Evolutionary conservation across 345 rosid genomes (phyloP), one percentile per base, ranked within the genome.

Genomic region (Brassica carinata): DNA sequence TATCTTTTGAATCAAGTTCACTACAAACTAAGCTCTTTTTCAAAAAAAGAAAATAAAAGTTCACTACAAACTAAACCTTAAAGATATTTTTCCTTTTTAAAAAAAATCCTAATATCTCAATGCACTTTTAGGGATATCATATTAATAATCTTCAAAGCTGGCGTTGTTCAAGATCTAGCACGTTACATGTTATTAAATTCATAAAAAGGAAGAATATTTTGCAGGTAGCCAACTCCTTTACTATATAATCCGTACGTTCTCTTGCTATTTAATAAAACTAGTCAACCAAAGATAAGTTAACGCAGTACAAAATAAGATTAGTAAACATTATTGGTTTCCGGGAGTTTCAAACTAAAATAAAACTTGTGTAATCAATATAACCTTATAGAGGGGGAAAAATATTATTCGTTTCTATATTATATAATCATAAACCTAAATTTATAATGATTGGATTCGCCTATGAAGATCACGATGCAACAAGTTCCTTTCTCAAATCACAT

Each of bases 221-320:
- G 76, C 8, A 63, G 71, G 81, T 51, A 71, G 57, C 64, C 15
- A 64, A 62, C 65, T 7, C 51, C 1, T 63, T 6, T 4, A 31
- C 15, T 19, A 70, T 19, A 70, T 15, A 40, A 59, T 29, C 74
- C 74, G 63, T 43, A 77, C 69, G 74, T 17, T 67, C 19, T 57
- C 8, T 58, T 68, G 14, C 15, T n/a, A 27, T 40, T 30, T 30
- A 63, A 1, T 2, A 64, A 40, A 36, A n/a, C 26, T 38, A 3
- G 2, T 67, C 66, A 34, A 33, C 53, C 5, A 65, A 51, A 18
- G 53, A 34, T 30, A 65, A 65, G 31, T 9, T 31, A 31, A 3
- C 34, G 5, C 34, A 3, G 34, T 31, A 31, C 0, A 31, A 31
- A 31, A 0, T 31, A 31, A 31, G 34, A 31, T 31, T 31, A 31